These are phyloP conservation scores for Aureobasidium sp. DNA, from an alignment of 2,329 filamentous ascomycete species.

Conservation along the genomic window DNA sequence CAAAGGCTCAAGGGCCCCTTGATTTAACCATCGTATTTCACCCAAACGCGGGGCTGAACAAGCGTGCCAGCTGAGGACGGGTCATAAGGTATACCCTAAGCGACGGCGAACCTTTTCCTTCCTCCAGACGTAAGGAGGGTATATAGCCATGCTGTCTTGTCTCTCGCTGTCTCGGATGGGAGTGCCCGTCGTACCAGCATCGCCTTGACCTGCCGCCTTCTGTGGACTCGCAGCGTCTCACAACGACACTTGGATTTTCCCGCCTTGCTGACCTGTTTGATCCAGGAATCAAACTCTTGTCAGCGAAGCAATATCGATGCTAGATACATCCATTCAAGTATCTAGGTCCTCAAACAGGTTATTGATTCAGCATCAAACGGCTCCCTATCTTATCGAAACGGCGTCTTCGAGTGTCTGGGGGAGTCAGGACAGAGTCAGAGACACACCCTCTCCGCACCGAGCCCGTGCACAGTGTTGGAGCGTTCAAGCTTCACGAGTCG, in stretches of 20 bases:
- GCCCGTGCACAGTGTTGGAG: conserved; percentile 4
- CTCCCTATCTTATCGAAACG: conserved; percentile 10
- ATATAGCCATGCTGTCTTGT: background rate
- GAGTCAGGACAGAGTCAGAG: background rate
- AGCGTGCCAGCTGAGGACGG: background rate
- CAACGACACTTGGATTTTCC: background rate
- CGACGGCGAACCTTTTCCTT: background rate
- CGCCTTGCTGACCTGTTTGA: background rate
- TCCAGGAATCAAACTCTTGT: background rate
- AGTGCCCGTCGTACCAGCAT: background rate
- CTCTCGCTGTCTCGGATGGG: background rate
- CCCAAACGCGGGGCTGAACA: conserved; percentile 3
- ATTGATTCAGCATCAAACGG: conserved; percentile 7
- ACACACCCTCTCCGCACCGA: background rate
- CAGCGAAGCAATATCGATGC: background rate
- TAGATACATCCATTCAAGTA: background rate
- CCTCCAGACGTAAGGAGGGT: background rate
- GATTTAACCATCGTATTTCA: background rate
- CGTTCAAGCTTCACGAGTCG: conserved; percentile 6
- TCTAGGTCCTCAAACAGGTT: background rate
- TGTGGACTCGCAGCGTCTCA: background rate
- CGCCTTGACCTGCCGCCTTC: background rate
- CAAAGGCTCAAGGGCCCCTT: background rate
- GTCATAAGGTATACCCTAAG: conserved; percentile 9
- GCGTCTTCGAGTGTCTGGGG: background rate